Percentiles rank a stretch among this genome's conserved stretches.
Conservation (phyloP, 108 stramenopile species). For the Seminavis robusta region DNA sequence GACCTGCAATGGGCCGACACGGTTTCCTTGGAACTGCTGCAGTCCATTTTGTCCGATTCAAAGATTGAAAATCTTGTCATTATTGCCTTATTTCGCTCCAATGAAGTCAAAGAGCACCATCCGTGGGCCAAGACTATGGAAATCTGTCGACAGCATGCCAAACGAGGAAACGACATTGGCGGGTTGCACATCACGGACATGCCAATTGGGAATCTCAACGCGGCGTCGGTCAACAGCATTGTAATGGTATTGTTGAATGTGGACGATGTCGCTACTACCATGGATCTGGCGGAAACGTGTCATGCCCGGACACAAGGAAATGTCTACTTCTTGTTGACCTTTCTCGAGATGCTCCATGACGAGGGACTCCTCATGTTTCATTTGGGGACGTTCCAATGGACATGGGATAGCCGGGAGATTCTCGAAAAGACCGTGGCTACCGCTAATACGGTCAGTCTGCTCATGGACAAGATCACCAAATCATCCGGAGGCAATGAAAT, state of each 20-base stretch:
- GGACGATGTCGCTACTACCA: neutral
- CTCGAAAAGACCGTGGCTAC: neutral
- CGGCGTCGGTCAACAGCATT: slow-evolving; percentile 4
- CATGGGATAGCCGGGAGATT: slow-evolving; percentile 1
- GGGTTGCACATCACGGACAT: neutral
- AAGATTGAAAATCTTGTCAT: slow-evolving; percentile 10
- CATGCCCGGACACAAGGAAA: slow-evolving; percentile 8
- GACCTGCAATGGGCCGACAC: slow-evolving; percentile 65
- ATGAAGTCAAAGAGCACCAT: slow-evolving; percentile 13
- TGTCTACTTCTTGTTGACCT: slow-evolving; percentile 4
- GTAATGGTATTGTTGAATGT: slow-evolving; percentile 1
- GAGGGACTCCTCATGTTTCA: neutral
- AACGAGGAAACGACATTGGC: too few relatives aligned
- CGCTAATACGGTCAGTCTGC: slow-evolving; percentile 17
- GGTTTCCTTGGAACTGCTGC: slow-evolving; percentile 39
- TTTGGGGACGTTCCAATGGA: slow-evolving; percentile 6
- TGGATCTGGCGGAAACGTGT: slow-evolving; percentile 3
- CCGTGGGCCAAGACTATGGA: too few relatives aligned
- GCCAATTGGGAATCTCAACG: neutral
- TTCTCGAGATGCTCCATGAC: slow-evolving; percentile 9
- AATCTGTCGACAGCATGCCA: too few relatives aligned
- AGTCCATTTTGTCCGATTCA: slow-evolving; percentile 13
- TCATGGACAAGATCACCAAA: slow-evolving; percentile 25
- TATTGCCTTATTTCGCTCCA: slow-evolving; percentile 8
- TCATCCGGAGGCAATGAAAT: slow-evolving; percentile 22